Base-by-base conservation (phyloP, 495 filamentous ascomycete genomes). In the Penicillium roqueforti region DNA sequence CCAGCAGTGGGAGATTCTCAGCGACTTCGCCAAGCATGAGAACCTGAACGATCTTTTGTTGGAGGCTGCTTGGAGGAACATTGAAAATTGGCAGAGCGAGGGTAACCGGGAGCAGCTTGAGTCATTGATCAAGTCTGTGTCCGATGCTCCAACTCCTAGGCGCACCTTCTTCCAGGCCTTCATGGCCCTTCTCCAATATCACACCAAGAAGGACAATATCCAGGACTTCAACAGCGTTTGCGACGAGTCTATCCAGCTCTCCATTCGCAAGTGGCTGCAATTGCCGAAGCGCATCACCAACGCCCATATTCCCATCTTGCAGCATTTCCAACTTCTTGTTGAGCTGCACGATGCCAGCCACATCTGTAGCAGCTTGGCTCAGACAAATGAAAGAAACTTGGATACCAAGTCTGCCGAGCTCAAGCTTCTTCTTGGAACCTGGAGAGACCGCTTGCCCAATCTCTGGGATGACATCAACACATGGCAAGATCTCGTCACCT, bases 391-490 rank as follows among this genome's bases (percentile, higher is more conserved):
- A 46, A 68, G 68, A 19, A 99, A 99, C 61, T 76, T 99, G 38
- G 95, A 99, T 58, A 82, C 84, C 38, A 97, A 97, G 70, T 96
- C 93, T 4, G 87, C 90, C 38, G 95, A 99, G 70, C 79, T 99
- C 31, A 99, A 99, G 74, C 73, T 97, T 36, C 81, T 97, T 7
- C 82, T 99, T 7, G 88, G 88, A 29, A 93, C 92, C 9, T 99
- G 95, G 95, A 83, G 95, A 48, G 95, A 99, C 65, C 81, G 95
- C 19, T 73, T 99, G 42, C 95, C 95, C 2, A 99, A 99, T 61
- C 86, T 95, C 8, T 99, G 95, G 95, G 95, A 99, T 61, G 95
- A 99, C 65, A 99, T 99, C 72, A 95, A 95, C 60, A 88, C 92
- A 20, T 99, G 95, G 95, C 92, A 97, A 65, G 95, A 97, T 63